Conservation (phyloP, 257 asterid genomes). For the Nicotiana tabacum region DNA sequence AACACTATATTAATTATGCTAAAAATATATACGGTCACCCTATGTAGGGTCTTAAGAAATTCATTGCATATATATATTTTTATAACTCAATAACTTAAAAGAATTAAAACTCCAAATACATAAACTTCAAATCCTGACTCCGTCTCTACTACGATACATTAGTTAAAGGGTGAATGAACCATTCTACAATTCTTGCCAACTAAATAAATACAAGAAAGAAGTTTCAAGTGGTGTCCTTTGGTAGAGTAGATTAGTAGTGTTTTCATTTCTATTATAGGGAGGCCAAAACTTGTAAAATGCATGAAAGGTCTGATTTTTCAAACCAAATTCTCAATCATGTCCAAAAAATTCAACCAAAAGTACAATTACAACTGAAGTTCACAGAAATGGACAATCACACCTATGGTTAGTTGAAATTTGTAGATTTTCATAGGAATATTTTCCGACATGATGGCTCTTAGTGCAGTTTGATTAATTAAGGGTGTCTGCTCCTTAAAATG, state of each 20-base stretch:
- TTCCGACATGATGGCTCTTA: slow-evolving; percentile 5
- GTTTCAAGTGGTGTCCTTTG: not conserved
- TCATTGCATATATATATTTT: too few relatives aligned
- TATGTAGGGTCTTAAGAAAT: too few relatives aligned
- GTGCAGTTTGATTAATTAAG: not conserved
- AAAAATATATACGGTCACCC: too few relatives aligned
- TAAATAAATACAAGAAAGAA: not conserved
- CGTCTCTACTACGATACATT: too few relatives aligned
- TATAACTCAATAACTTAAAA: too few relatives aligned
- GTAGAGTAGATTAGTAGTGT: slow-evolving; percentile 1
- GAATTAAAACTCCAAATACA: too few relatives aligned
- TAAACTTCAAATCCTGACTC: too few relatives aligned
- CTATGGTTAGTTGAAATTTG: slow-evolving; percentile 14
- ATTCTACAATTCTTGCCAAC: not conserved
- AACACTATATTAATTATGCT: too few relatives aligned
- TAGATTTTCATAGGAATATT: not conserved
- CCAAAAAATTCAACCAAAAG: slow-evolving; percentile 2
- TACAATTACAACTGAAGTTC: not conserved
- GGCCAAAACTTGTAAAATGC: not conserved
- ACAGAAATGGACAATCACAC: slow-evolving; percentile 6
- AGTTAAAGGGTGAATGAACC: too few relatives aligned
- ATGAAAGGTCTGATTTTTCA: not conserved
- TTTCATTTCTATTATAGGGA: not conserved
- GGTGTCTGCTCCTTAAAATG: not conserved
- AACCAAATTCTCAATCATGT: not conserved